Percentiles rank a stretch among this genome's conserved stretches.
Conservation (phyloP, 129 eudicot genomes). For the Logfia minima region DNA sequence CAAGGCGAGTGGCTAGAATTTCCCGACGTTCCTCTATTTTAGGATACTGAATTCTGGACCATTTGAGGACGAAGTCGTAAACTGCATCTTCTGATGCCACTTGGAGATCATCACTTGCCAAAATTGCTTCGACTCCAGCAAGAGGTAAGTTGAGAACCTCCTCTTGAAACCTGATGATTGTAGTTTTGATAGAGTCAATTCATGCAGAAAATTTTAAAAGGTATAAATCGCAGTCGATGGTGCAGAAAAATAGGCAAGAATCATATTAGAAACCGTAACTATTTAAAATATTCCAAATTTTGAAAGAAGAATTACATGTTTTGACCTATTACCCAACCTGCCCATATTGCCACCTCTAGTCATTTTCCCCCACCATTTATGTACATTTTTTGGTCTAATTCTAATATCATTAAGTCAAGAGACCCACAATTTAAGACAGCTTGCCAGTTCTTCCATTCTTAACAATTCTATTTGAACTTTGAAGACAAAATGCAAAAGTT, state of each 20-base stretch:
- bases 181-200: not conserved
- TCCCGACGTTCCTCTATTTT: constrained; percentile 72
- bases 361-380: not conserved
- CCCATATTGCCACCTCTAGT: not conserved
- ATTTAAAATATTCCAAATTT: no score
- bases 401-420: not conserved
- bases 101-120: constrained; percentile 72
- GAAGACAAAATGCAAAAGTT: not conserved
- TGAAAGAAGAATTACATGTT: not conserved
- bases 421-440: not conserved
- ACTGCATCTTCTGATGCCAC: constrained; percentile 91
- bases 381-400: not conserved
- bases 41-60: constrained; percentile 63
- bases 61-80: constrained; percentile 70
- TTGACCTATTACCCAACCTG: not conserved
- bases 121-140: constrained; percentile 71
- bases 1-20: constrained; percentile 60
- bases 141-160: constrained; percentile 73
- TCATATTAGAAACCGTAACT: not conserved
- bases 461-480: not conserved
- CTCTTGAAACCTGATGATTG: constrained; percentile 56
- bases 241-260: not conserved
- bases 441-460: not conserved
- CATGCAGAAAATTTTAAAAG: no score
- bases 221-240: not conserved